Base-by-base conservation (phyloP, 768 basidiomycete species). In the Hygrophorus russula region DNA sequence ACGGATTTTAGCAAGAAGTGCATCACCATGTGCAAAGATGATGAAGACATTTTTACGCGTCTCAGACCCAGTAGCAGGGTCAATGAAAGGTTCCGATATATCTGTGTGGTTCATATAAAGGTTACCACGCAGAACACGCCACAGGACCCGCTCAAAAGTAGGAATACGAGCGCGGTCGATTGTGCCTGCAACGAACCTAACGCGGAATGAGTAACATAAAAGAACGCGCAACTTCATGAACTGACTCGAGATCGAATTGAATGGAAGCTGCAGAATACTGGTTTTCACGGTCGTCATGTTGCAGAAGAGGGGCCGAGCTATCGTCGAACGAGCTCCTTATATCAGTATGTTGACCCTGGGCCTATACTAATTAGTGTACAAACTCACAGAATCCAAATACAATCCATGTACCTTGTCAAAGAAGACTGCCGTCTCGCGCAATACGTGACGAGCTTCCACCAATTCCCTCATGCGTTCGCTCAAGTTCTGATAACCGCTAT, bases 61-160 rank as follows among this genome's bases (percentile, higher is more conserved):
- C 66, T 93, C 87, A 14, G 65, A 68, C 29, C 82, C 84, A 0
- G 87, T 87, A 15, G 70, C 72, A 11, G 92, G 85, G 57, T 98
- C 90, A 45, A 90, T 71, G 54, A 98, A 96, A 5, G 90, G 85
- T 51, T 94, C 89, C 31, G 75, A 72, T 52, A 99, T 98, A 62
- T 98, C 93, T 42, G 82, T 88, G 62, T 91, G 84, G 64, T 97
- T 99, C 94, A 99, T 98, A 69, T 94, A 99, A 15, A 99, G 70
- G 59, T 99, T 98, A 39, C 96, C 96, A 46, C 96, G 82, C 14
- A 98, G 74, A 28, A 98, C 89, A 52, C 96, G 88, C 96, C 96
- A 99, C 39, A 98, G 76, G 14, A 99, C 88, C 13, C 96, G 84
- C 64, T 99, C 96, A 42, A 99, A 97, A 4, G 90, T 93, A 1